Evolutionary conservation across 495 filamentous ascomycete species (phyloP).

Genomic region (Sordaria brevicollis): DNA sequence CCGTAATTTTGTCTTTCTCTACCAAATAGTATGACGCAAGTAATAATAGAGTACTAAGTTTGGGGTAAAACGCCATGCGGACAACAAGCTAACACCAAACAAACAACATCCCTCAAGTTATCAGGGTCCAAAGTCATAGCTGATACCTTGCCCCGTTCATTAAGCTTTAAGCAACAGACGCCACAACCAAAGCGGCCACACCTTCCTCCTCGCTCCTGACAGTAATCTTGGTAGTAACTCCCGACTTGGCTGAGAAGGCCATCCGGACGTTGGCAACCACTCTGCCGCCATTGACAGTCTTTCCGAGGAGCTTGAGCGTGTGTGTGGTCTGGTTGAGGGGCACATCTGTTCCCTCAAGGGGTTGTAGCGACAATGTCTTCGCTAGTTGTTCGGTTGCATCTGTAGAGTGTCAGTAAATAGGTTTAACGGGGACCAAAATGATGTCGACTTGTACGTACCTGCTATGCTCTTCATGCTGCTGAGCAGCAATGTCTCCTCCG

Average conservation of each 20-base stretch:
- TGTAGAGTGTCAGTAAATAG: conserved; percentile 37
- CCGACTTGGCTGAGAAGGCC: conserved; percentile 85
- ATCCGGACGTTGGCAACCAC: conserved; percentile 84
- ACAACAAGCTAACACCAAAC: neutral
- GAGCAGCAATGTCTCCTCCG: conserved; percentile 83
- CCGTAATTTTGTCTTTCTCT: neutral
- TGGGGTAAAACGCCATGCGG: neutral
- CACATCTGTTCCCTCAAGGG: conserved; percentile 87
- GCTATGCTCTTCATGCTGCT: conserved; percentile 84
- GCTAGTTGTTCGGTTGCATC: conserved; percentile 90
- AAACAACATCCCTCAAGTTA: neutral
- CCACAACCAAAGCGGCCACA: conserved; percentile 74
- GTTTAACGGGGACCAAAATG: neutral
- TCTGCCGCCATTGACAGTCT: conserved; percentile 82
- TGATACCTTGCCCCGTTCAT: neutral
- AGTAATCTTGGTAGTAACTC: conserved; percentile 89
- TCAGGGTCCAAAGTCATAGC: neutral
- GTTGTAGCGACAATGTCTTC: conserved; percentile 79
- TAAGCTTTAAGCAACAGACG: conserved; percentile 60
- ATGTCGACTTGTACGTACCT: conserved; percentile 51
- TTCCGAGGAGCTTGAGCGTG: conserved; percentile 90
- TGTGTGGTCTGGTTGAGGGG: conserved; percentile 81
- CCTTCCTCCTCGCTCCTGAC: conserved; percentile 87
- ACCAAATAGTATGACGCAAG: neutral
- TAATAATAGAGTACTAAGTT: neutral